A percentile compares a stretch with the other conserved stretches of the same genome.
Conservation (phyloP, 164 flowering plant genomes). For the Stephania cephalantha region DNA sequence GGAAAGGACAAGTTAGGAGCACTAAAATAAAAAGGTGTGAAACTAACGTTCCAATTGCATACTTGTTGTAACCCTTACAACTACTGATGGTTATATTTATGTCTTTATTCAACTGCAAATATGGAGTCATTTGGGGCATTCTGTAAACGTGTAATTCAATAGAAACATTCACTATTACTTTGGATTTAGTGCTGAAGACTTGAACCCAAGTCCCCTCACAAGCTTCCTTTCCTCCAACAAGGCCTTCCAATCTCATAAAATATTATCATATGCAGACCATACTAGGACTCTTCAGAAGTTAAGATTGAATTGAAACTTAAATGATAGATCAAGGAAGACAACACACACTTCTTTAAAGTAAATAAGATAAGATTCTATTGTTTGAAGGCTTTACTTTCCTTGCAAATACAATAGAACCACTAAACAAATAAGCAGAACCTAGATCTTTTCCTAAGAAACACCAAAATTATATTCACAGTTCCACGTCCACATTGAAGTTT, state of each 20-base stretch:
- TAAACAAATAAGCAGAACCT: not conserved
- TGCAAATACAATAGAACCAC: not conserved
- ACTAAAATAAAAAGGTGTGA: not conserved
- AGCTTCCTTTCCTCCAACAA: not conserved
- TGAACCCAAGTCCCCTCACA: not conserved
- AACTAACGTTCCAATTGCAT: not conserved
- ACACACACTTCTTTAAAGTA: not conserved
- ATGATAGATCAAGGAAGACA: not conserved
- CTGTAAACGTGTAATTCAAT: not conserved
- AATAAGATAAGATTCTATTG: not conserved
- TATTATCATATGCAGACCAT: not conserved
- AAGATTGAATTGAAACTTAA: too few species aligned
- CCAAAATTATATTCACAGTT: not conserved
- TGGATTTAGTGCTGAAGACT: not conserved
- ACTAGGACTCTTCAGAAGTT: too few species aligned
- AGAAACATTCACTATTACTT: not conserved
- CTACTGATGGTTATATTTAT: not conserved
- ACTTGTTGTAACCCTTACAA: not conserved
- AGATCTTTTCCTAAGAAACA: not conserved
- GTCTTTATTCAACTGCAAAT: not conserved
- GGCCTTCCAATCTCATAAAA: not conserved
- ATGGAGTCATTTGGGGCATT: not conserved
- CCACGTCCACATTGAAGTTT: not conserved
- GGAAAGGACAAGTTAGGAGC: not conserved
- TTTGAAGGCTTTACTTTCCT: not conserved